phyloP scores from a whole-genome alignment of 2,329 filamentous ascomycete genomes.

The Meredithiella fracta region DNA sequence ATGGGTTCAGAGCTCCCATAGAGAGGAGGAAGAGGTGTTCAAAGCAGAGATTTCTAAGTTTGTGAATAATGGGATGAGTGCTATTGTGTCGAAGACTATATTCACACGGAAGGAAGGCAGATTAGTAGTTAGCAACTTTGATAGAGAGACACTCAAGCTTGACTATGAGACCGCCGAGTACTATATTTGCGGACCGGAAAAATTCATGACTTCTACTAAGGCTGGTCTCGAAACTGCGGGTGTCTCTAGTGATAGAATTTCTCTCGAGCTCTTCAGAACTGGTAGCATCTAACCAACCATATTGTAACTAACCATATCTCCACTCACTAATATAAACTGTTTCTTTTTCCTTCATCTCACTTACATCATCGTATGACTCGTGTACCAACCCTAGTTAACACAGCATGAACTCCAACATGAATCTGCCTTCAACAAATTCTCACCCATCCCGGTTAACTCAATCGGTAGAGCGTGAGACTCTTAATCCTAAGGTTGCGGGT shows the following conservation, averaged over 20 bases:
- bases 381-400: no score
- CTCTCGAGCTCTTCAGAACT: background rate
- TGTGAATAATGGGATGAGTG: background rate
- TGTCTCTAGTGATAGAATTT: background rate
- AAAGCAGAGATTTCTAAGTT: background rate
- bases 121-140: background rate
- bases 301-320: background rate
- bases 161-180: background rate
- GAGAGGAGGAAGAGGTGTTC: background rate
- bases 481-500: constrained; percentile 33
- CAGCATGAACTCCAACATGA: no score
- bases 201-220: background rate
- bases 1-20: background rate
- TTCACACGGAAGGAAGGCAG: background rate
- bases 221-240: background rate
- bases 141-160: background rate
- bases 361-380: no score
- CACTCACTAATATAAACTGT: background rate
- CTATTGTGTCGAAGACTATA: background rate
- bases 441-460: constrained; percentile 41
- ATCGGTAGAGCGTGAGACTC: constrained; percentile 62
- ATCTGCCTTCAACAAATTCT: background rate
- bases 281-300: background rate
- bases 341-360: no score
- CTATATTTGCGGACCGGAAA: background rate